phyloP scores from a whole-genome alignment of 2,329 filamentous ascomycete species.

The Fusarium concolor region DNA sequence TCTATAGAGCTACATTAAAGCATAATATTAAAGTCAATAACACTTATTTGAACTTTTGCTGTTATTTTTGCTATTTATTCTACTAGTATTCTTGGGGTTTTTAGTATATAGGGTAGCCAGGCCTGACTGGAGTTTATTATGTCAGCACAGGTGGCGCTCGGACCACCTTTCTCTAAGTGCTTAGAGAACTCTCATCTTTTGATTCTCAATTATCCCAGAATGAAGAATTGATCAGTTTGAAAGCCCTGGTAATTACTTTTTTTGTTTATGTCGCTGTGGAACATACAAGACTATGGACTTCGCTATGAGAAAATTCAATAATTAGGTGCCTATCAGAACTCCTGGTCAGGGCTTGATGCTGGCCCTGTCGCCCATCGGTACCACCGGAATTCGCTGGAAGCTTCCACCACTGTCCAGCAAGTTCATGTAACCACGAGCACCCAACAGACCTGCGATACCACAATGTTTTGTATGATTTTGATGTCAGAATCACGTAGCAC shows the following conservation, averaged over 20 bases:
- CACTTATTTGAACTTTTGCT: background rate
- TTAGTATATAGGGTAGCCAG: background rate
- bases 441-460: background rate
- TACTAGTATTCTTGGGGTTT: background rate
- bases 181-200: background rate
- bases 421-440: constrained; percentile 26
- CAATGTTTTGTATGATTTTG: background rate
- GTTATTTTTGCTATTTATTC: background rate
- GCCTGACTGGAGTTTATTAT: background rate
- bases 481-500: constrained; percentile 16
- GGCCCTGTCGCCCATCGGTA: too few species aligned
- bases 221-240: background rate
- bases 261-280: too few species aligned
- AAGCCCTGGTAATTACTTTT: background rate
- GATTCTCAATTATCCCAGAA: background rate
- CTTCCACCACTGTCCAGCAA: constrained; percentile 40
- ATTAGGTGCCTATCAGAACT: background rate
- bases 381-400: constrained; percentile 23
- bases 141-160: background rate
- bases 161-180: background rate
- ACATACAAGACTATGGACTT: background rate
- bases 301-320: background rate
- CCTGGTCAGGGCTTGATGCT: background rate
- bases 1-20: too few species aligned
- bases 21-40: background rate